Evolutionary conservation across 805 yeast species (phyloP).

Genomic region (Candida boidinii): DNA sequence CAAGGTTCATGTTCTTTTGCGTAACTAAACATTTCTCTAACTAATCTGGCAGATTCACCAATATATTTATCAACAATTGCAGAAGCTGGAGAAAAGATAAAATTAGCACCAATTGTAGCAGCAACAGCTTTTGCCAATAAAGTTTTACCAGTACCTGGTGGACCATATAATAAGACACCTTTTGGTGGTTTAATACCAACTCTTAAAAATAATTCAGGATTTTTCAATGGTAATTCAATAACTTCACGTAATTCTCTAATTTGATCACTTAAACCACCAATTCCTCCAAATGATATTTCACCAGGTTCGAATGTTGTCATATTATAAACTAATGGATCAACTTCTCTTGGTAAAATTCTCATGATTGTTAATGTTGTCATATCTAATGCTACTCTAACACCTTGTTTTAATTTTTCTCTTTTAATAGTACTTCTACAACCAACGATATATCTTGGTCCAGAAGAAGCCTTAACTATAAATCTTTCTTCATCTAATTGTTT

Average conservation of each 20-base stretch:
- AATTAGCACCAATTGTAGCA: conserved; percentile 96
- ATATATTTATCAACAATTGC: conserved; percentile 97
- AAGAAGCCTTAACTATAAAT: conserved; percentile 90
- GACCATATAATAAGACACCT: conserved; percentile 94
- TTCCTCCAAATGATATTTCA: conserved; percentile 86
- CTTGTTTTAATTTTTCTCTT: conserved; percentile 76
- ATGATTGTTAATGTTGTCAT: conserved; percentile 96
- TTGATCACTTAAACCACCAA: conserved; percentile 95
- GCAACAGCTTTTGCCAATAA: conserved; percentile 96
- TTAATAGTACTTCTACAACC: conserved; percentile 94
- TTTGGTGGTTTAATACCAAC: conserved; percentile 99
- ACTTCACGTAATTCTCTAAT: conserved; percentile 96
- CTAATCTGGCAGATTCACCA: conserved; percentile 94
- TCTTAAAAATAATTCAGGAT: conserved; percentile 90
- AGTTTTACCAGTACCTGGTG: conserved; percentile 98
- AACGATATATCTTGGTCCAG: conserved; percentile 96
- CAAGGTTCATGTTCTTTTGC: conserved; percentile 98
- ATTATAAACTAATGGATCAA: conserved; percentile 94
- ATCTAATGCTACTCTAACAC: conserved; percentile 93
- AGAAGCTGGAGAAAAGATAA: conserved; percentile 96
- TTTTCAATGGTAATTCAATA: conserved; percentile 91
- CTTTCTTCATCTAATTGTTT: conserved; percentile 93
- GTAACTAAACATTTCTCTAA: conserved; percentile 96
- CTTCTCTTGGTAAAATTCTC: conserved; percentile 96
- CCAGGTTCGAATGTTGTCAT: conserved; percentile 99